Percentiles rank a stretch among this genome's conserved stretches.
phyloP scores from a whole-genome alignment of 2,329 filamentous ascomycete genomes.

The Dactylellina parvicollis region DNA sequence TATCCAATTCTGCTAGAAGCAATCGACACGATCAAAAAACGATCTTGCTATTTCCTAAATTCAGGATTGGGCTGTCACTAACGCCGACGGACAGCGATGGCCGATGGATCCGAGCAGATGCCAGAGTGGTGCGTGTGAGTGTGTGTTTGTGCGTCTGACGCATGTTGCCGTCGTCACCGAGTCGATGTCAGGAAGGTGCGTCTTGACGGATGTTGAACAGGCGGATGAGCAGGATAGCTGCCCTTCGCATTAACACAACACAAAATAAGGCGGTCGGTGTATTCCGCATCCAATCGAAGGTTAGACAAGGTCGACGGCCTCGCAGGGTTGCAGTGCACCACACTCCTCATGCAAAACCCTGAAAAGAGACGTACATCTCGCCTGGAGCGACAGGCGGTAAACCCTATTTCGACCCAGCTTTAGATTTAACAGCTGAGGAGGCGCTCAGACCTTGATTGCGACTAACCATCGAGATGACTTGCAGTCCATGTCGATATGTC shows the following conservation, averaged over 20 bases:
- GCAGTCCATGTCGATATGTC: no score
- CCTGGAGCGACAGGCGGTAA: background rate
- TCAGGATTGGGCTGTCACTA: background rate
- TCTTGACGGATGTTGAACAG: background rate
- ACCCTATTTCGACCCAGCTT: slow-evolving; percentile 11
- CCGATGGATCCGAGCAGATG: background rate
- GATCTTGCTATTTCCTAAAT: no score
- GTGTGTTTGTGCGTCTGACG: no score
- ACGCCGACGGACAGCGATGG: background rate
- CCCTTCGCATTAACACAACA: background rate
- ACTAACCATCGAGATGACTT: no score
- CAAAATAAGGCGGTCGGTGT: background rate
- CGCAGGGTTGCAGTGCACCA: slow-evolving; percentile 38
- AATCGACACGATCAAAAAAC: no score
- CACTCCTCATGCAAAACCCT: no score
- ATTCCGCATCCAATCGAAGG: background rate
- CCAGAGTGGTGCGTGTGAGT: no score
- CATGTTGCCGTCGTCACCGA: background rate
- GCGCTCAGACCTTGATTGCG: slow-evolving; percentile 15
- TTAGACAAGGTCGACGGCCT: slow-evolving; percentile 12
- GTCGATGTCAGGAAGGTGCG: background rate
- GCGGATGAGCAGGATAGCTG: background rate
- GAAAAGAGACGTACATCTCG: slow-evolving; percentile 10
- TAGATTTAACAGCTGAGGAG: background rate
- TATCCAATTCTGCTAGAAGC: no score